Conservation (phyloP, 2,329 filamentous ascomycete genomes). For the Fusarium oligoseptatum region DNA sequence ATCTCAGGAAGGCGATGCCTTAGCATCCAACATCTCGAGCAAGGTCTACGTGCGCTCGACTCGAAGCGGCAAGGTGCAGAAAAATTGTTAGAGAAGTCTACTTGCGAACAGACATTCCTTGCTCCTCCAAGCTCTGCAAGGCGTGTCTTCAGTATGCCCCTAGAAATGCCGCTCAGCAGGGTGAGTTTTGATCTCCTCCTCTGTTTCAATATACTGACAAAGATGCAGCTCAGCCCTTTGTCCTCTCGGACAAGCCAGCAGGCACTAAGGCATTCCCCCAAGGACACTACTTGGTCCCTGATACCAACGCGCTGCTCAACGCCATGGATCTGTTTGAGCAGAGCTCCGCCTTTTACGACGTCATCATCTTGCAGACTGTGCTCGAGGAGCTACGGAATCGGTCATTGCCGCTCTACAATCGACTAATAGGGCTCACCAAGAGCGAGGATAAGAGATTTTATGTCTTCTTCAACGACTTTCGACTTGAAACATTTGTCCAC, state of each 20-base stretch:
- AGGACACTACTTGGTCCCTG: constrained; percentile 94
- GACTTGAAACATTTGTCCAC: constrained; percentile 87
- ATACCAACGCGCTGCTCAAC: constrained; percentile 95
- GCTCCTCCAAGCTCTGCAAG: constrained; percentile 90
- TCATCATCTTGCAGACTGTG: constrained; percentile 96
- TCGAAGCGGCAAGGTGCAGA: constrained; percentile 96
- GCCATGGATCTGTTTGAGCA: constrained; percentile 98
- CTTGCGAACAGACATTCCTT: constrained; percentile 95
- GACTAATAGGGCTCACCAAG: constrained; percentile 88
- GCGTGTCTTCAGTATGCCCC: constrained; percentile 81
- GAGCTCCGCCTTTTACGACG: constrained; percentile 91
- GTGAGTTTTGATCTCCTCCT: constrained; percentile 60
- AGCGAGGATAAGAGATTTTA: constrained; percentile 98
- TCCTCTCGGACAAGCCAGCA: constrained; percentile 89
- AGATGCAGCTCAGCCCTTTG: constrained; percentile 77
- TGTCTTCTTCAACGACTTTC: constrained; percentile 99
- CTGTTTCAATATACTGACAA: constrained; percentile 13
- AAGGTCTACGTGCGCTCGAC: constrained; percentile 97
- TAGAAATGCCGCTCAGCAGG: constrained; percentile 80
- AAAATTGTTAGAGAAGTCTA: constrained; percentile 99
- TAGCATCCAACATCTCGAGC: constrained; percentile 84
- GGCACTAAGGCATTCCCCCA: constrained; percentile 85
- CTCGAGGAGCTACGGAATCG: constrained; percentile 95
- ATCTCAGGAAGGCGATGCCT: constrained; percentile 63
- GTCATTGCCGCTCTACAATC: constrained; percentile 94